phyloP scores from a whole-genome alignment of 495 filamentous ascomycete genomes.

The Achaetomiella virescens region DNA sequence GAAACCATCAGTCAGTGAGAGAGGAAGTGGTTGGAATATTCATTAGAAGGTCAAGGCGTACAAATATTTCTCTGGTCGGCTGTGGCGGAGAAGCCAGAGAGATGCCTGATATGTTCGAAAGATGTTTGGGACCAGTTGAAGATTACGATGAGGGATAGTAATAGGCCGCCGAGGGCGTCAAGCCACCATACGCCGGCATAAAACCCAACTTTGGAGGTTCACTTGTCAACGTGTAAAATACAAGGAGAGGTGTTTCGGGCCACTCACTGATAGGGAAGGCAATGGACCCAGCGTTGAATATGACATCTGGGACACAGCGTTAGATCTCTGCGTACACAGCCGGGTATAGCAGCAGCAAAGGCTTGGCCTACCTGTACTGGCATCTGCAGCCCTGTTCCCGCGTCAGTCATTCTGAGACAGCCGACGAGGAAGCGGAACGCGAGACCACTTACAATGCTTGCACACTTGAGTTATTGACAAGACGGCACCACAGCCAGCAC shows the following conservation, averaged over 20 bases:
- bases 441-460: constrained; percentile 62
- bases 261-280: constrained; percentile 65
- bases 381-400: constrained; percentile 25
- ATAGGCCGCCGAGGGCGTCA: constrained; percentile 74
- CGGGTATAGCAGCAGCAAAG: neutral
- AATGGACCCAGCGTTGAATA: constrained; percentile 91
- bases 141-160: constrained; percentile 78
- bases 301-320: constrained; percentile 49
- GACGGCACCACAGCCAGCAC: constrained; percentile 88
- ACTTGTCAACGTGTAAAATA: neutral
- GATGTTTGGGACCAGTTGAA: constrained; percentile 77
- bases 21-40: neutral
- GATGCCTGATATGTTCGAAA: constrained; percentile 69
- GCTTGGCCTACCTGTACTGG: constrained; percentile 21
- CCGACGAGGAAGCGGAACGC: neutral
- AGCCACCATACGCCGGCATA: constrained; percentile 78
- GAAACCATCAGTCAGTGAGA: constrained; percentile 1
- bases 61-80: constrained; percentile 74
- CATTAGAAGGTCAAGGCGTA: constrained; percentile 21
- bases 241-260: neutral
- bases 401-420: constrained; percentile 53
- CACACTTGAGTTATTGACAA: constrained; percentile 82
- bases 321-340: neutral
- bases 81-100: constrained; percentile 74
- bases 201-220: constrained; percentile 53